These are phyloP conservation scores for Xylariaceae sp. DNA, from an alignment of 2,329 filamentous ascomycete species.

Conservation along the genomic window DNA sequence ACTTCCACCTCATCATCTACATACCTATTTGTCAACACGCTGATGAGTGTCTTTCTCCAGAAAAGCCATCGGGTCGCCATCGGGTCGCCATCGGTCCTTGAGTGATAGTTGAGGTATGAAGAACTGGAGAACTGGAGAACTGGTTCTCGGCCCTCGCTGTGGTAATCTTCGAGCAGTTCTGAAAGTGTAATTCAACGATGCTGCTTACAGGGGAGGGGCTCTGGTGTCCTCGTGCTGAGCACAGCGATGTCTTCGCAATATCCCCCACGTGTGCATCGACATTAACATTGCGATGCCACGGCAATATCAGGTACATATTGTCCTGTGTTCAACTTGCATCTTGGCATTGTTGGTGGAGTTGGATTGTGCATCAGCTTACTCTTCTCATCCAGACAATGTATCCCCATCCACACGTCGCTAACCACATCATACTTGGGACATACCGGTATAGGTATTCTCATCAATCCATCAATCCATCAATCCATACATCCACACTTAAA, in stretches of 20 bases:
- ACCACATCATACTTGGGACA: no score
- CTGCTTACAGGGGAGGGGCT: neutral
- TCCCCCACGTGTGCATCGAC: neutral
- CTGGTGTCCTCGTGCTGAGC: neutral
- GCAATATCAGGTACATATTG: neutral
- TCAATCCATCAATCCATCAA: no score
- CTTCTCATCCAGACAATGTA: neutral
- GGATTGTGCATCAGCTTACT: neutral
- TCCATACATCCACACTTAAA: neutral
- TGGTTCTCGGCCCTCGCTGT: neutral
- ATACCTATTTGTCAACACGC: neutral
- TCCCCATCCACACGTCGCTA: no score
- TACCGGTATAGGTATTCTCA: no score
- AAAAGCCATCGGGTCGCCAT: no score
- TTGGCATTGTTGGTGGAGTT: neutral
- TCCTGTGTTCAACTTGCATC: neutral
- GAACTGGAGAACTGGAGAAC: no score
- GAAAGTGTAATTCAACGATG: neutral
- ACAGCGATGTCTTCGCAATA: neutral
- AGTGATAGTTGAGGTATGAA: no score
- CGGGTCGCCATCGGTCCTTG: no score
- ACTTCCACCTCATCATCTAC: no score
- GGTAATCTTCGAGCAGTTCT: neutral
- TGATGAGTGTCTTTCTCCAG: no score
- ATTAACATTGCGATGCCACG: neutral